Base-by-base conservation (phyloP, 805 yeast species). In the Kodamaea jinghongensis region DNA sequence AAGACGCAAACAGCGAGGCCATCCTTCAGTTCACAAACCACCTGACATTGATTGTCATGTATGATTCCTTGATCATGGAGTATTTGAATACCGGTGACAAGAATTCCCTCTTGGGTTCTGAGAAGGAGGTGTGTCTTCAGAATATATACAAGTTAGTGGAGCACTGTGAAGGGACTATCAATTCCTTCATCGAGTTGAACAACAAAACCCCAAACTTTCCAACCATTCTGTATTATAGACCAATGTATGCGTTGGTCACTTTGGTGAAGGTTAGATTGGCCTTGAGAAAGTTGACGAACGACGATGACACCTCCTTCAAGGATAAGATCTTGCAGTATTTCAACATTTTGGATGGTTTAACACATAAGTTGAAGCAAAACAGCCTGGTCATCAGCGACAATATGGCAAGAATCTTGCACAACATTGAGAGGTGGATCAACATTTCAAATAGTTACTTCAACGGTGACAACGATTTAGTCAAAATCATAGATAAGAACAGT, bases 191-290 rank as follows among this genome's bases (percentile, higher is more conserved):
- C 12, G 52, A 58, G 17, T 42, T 74, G 16, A 65, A 70, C 39
- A 62, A 60, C 8, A 63, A 64, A 42, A 65, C 74, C 1, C 44
- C 58, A 4, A 52, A 61, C 31, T 71, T 66, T 42, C 81, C 81
- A 2, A 75, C 80, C 0, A 72, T 74, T 45, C 69, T 75, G 47
- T 71, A 72, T 50, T 76, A 75, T 46, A 55, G 81, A 33, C 78
- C 81, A 2, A 61, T 76, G 69, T 74, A 75, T 50, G 74, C 79
- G 0, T 52, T 76, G 15, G 73, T 75, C 17, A 65, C 75, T 3
- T 51, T 76, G 43, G 65, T 75, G 13, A 59, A 78, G 38, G 65
- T 76, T 1, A 58, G 75, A 44, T 49, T 76, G 14, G 56, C 75
- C 34, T 70, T 74, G 14, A 47, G 47, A 6, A 30, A 41, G 34